Evolutionary conservation across 2,329 filamentous ascomycete genomes (phyloP), one percentile per base, ranked within the genome.

Genomic region (Colletotrichum musicola): DNA sequence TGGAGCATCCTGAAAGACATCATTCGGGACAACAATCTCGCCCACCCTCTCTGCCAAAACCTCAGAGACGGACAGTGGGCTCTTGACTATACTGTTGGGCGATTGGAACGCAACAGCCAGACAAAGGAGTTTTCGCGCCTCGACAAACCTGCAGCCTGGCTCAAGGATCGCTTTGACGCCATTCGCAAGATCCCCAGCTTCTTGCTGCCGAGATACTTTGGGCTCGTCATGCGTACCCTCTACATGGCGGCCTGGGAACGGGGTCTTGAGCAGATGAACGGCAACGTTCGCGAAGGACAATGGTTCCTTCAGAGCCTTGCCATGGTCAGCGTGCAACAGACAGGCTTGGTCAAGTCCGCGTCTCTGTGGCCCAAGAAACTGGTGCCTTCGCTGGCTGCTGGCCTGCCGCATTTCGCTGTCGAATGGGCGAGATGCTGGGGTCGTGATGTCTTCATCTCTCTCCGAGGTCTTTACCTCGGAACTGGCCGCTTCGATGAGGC

Each of bases 361-460:
- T 98, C 95, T 0, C 83, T 99, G 12, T 98, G 94, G 87, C 95
- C 96, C 0, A 88, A 90, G 72, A 95, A 93, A 78, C 83, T 88
- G 20, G 94, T 97, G 0, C 93, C 95, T 1, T 95, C 92, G 56
- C 86, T 99, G 73, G 95, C 96, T 18, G 96, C 96, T 38, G 96
- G 96, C 16, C 83, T 99, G 54, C 96, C 96, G 42, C 96, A 99
- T 80, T 99, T 99, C 77, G 89, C 96, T 0, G 92, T 93, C 9
- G 92, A 94, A 74, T 99, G 96, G 95, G 95, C 95, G 57, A 89
- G 96, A 74, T 98, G 95, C 80, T 99, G 96, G 96, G 96, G 97
- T 7, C 91, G 96, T 64, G 96, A 99, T 78, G 94, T 98, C 13
- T 98, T 98, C 79, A 99, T 99, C 71, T 96, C 96, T 14, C 88